Evolutionary conservation across 1,284 basidiomycete species (phyloP).

Genomic region (Omphalotus olearius): DNA sequence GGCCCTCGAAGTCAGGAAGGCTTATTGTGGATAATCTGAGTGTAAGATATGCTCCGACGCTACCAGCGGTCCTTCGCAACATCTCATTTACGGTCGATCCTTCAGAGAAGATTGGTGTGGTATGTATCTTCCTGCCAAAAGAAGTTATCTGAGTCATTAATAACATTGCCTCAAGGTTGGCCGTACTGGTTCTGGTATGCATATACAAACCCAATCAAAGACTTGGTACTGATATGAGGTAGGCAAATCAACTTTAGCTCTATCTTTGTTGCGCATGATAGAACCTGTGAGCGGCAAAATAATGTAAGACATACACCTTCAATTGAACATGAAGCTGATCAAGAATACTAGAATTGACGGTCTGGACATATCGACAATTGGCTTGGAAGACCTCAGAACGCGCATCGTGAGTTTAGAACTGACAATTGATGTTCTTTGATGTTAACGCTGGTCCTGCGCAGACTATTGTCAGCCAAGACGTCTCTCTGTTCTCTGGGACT

Average conservation of each 20-base stretch:
- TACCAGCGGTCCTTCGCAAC: slow-evolving; percentile 68
- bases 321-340: slow-evolving; percentile 1
- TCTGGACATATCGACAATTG: slow-evolving; percentile 78
- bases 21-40: slow-evolving; percentile 60
- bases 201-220: slow-evolving; percentile 11
- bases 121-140: slow-evolving; percentile 24
- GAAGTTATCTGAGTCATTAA: not conserved
- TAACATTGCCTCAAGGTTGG: slow-evolving; percentile 40
- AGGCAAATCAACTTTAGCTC: slow-evolving; percentile 73
- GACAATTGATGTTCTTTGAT: not conserved
- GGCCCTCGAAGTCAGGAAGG: slow-evolving; percentile 64
- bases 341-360: slow-evolving; percentile 59
- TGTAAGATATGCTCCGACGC: slow-evolving; percentile 70
- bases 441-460: slow-evolving; percentile 21
- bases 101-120: slow-evolving; percentile 75
- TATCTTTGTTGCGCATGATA: slow-evolving; percentile 76
- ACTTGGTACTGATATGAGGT: slow-evolving; percentile 10
- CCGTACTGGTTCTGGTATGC: slow-evolving; percentile 57
- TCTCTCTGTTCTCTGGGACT: slow-evolving; percentile 82
- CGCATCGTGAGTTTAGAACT: slow-evolving; percentile 39
- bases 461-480: slow-evolving; percentile 83
- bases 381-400: slow-evolving; percentile 77
- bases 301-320: slow-evolving; percentile 34
- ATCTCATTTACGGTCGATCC: slow-evolving; percentile 69
- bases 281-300: slow-evolving; percentile 75